phyloP scores from a whole-genome alignment of 495 filamentous ascomycete genomes.

The Penicillium dipodomyicola region DNA sequence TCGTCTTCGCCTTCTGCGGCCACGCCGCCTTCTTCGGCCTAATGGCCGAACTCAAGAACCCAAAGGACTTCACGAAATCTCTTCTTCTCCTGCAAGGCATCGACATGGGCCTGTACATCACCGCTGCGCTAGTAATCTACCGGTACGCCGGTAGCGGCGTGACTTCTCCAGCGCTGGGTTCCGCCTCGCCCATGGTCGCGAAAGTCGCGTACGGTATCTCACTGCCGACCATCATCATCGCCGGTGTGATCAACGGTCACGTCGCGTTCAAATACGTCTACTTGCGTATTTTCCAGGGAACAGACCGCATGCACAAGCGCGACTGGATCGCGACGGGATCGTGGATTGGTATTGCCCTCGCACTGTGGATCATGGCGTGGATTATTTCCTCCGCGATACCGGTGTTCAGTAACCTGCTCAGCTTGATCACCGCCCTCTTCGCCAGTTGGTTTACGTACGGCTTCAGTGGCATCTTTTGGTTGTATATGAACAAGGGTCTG shows the following conservation, averaged over 20 bases:
- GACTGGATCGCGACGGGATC: conserved; percentile 47
- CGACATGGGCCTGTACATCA: conserved; percentile 64
- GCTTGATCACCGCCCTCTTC: conserved; percentile 47
- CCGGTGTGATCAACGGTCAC: conserved; percentile 69
- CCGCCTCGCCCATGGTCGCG: conserved; percentile 58
- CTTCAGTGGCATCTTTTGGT: conserved; percentile 44
- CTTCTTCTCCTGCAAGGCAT: conserved; percentile 61
- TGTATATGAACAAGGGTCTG: conserved; percentile 37
- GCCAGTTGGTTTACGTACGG: conserved; percentile 48
- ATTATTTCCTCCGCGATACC: conserved; percentile 71
- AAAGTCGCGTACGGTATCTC: conserved; percentile 77
- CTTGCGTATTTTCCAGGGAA: conserved; percentile 56
- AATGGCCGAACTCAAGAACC: conserved; percentile 72
- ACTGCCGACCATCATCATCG: conserved; percentile 62
- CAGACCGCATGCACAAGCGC: conserved; percentile 60
- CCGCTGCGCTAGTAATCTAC: conserved; percentile 59
- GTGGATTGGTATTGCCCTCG: conserved; percentile 58
- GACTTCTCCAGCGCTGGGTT: conserved; percentile 68
- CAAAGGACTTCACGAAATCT: conserved; percentile 64
- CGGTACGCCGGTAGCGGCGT: conserved; percentile 66
- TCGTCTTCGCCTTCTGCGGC: conserved; percentile 52
- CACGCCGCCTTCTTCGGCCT: conserved; percentile 74
- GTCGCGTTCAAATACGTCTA: conserved; percentile 64
- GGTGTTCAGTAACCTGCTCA: conserved; percentile 65
- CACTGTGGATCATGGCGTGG: conserved; percentile 65